These are phyloP conservation scores for Davidsoniella virescens DNA, from an alignment of 2,329 filamentous ascomycete genomes.

Conservation along the genomic window DNA sequence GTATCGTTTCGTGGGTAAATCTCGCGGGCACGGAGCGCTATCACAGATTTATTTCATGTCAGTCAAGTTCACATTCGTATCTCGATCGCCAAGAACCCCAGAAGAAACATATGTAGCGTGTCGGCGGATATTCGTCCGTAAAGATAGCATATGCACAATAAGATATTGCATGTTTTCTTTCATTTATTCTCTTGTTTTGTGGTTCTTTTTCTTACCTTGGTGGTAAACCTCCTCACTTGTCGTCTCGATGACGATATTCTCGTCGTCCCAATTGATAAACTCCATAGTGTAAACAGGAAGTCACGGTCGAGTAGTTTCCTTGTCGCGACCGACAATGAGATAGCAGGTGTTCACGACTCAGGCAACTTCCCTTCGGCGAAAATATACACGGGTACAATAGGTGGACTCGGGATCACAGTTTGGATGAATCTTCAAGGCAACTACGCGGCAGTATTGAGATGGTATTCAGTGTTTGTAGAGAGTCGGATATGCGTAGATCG, in stretches of 20 bases:
- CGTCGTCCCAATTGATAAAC: constrained; percentile 3
- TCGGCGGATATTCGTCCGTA: too few species aligned
- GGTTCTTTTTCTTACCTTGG: constrained; percentile 10
- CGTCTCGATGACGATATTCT: constrained; percentile 14
- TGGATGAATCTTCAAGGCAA: too few species aligned
- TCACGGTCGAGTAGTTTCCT: neutral
- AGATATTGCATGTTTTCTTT: too few species aligned
- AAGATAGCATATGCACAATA: too few species aligned
- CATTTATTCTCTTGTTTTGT: constrained; percentile 8
- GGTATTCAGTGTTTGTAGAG: too few species aligned
- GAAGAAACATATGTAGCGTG: too few species aligned
- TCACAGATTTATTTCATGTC: neutral
- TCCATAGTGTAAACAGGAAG: constrained; percentile 4
- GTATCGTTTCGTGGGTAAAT: constrained; percentile 14
- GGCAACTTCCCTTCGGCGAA: too few species aligned
- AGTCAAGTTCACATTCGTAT: neutral
- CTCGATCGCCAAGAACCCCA: neutral
- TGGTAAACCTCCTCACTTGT: constrained; percentile 13
- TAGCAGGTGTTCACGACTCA: too few species aligned
- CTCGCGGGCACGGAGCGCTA: constrained; percentile 14
- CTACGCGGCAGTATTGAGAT: too few species aligned
- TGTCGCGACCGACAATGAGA: neutral
- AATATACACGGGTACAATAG: too few species aligned
- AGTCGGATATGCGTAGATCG: too few species aligned
- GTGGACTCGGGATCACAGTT: too few species aligned